Evolutionary conservation across 1,139 yeast species (phyloP).

Genomic region (Williopsis jadinii): DNA sequence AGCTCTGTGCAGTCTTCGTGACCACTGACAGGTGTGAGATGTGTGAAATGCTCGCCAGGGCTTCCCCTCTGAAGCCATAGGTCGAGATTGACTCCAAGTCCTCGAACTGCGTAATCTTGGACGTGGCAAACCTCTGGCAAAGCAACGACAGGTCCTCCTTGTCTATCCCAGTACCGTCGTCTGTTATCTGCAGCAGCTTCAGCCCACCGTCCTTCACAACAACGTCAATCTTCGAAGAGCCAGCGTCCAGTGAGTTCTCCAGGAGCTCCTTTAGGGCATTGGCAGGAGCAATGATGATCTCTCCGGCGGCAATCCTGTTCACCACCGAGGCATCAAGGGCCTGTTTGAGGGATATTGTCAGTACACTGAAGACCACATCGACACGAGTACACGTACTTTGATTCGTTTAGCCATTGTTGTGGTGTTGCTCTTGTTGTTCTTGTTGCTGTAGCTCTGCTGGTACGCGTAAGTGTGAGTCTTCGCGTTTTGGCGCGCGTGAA

Average conservation of each 20-base stretch:
- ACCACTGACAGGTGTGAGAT: constrained; percentile 65
- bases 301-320: constrained; percentile 95
- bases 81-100: constrained; percentile 47
- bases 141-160: constrained; percentile 51
- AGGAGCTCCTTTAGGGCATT: constrained; percentile 75
- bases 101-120: constrained; percentile 48
- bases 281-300: constrained; percentile 88
- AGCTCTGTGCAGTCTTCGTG: constrained; percentile 55
- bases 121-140: constrained; percentile 66
- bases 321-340: constrained; percentile 60
- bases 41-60: constrained; percentile 64
- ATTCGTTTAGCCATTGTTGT: constrained; percentile 1
- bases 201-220: constrained; percentile 61
- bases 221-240: constrained; percentile 54
- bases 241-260: constrained; percentile 78
- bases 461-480: no score
- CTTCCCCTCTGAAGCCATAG: constrained; percentile 81
- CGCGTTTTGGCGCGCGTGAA: no score
- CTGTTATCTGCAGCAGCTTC: constrained; percentile 55
- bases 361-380: neutral
- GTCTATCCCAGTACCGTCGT: constrained; percentile 71
- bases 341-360: constrained; percentile 2
- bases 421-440: no score
- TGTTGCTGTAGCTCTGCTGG: no score
- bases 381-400: constrained; percentile 2